Percentiles rank a stretch among this genome's conserved stretches.
Conservation (phyloP, 139 green algal species). For the Chlamydomonas applanata region DNA sequence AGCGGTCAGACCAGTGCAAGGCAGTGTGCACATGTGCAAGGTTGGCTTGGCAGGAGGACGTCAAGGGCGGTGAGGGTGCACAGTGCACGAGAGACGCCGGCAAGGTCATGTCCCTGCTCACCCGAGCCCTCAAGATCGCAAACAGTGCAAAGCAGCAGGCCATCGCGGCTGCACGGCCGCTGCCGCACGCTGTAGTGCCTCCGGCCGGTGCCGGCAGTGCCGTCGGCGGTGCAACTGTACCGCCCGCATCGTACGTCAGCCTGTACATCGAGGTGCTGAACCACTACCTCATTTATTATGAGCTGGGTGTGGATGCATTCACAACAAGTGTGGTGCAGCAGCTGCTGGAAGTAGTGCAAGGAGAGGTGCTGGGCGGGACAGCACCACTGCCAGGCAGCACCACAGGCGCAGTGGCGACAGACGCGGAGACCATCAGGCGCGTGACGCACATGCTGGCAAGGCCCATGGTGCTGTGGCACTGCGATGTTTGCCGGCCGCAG, state of each 20-base stretch:
- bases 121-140: constrained; percentile 79
- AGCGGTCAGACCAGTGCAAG: constrained; percentile 85
- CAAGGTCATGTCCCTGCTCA: constrained; percentile 74
- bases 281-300: constrained; percentile 27
- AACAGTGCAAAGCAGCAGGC: constrained; percentile 74
- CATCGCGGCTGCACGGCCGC: background rate
- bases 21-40: constrained; percentile 76
- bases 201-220: no score
- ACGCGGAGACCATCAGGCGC: background rate
- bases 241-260: constrained; percentile 15
- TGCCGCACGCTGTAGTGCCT: background rate
- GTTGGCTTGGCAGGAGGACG: constrained; percentile 77
- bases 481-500: no score
- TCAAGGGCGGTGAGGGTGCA: background rate
- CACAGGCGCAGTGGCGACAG: background rate
- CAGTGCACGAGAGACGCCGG: constrained; percentile 50
- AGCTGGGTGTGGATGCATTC: constrained; percentile 17
- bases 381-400: background rate
- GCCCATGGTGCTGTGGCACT: no score
- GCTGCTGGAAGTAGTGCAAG: constrained; percentile 1
- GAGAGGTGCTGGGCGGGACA: background rate
- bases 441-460: no score
- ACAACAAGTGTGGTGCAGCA: constrained; percentile 13
- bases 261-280: constrained; percentile 83
- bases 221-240: background rate